phyloP scores from a whole-genome alignment of 1,284 basidiomycete genomes.

The Sporisorium exsertum region DNA sequence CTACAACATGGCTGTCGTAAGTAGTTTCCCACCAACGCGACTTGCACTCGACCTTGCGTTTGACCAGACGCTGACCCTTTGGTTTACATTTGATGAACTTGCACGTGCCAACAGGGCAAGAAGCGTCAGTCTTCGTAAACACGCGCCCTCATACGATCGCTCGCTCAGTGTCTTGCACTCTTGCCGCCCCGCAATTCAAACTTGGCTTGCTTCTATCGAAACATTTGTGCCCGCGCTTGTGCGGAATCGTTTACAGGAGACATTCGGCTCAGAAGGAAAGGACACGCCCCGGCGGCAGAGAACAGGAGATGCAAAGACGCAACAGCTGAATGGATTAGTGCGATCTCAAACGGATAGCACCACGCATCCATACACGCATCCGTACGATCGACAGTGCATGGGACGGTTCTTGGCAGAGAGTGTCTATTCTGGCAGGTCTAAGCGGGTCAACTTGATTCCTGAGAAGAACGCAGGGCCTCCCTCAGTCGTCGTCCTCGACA shows the following conservation, averaged over 20 bases:
- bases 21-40: not conserved
- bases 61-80: not conserved
- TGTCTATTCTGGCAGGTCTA: not conserved
- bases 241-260: not conserved
- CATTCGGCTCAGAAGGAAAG: not conserved
- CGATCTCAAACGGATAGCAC: no score
- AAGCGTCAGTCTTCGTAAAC: slow-evolving; percentile 37
- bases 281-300: no score
- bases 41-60: not conserved
- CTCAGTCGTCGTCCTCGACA: slow-evolving; percentile 44
- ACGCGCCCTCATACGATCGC: not conserved
- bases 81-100: not conserved
- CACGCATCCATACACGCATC: no score
- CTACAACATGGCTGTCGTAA: slow-evolving; percentile 64
- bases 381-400: no score
- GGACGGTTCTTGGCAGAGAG: not conserved
- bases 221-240: not conserved
- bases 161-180: not conserved
- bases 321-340: no score
- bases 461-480: not conserved
- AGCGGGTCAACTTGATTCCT: not conserved
- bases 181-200: not conserved
- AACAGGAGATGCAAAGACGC: no score
- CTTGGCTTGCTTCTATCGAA: not conserved
- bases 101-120: slow-evolving; percentile 41